phyloP scores from a whole-genome alignment of 163 green algal species.

The Scenedesmus sp. region DNA sequence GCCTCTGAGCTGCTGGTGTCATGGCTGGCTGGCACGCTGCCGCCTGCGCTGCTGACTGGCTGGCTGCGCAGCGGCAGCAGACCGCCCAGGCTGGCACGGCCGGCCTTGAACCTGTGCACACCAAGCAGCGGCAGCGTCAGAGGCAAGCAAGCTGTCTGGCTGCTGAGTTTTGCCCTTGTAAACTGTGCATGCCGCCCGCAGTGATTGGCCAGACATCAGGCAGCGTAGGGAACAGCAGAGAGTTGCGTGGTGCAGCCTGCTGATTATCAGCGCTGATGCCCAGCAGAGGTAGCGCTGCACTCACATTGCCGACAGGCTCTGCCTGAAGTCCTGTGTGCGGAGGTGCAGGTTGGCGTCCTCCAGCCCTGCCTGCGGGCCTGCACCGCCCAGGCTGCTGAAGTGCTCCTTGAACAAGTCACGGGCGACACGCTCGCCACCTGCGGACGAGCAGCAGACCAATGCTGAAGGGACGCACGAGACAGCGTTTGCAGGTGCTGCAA shows the following conservation, averaged over 20 bases:
- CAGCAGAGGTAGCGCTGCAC: neutral
- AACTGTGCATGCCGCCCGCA: too few relatives aligned
- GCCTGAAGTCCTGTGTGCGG: constrained; percentile 10
- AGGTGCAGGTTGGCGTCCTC: neutral
- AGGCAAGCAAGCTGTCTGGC: too few relatives aligned
- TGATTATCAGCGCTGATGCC: neutral
- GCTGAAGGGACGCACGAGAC: neutral
- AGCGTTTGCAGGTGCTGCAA: neutral
- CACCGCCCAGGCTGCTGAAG: constrained; percentile 27
- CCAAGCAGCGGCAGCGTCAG: neutral
- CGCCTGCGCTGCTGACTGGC: neutral
- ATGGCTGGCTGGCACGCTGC: neutral
- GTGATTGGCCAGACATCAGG: too few relatives aligned
- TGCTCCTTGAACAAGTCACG: constrained; percentile 41
- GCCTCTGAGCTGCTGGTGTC: neutral
- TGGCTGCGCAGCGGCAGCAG: neutral
- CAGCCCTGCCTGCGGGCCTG: neutral
- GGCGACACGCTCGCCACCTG: constrained; percentile 18
- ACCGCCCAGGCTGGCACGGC: constrained; percentile 12
- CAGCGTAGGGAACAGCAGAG: too few relatives aligned
- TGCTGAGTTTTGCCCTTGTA: too few relatives aligned
- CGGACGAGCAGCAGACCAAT: neutral
- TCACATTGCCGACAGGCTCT: constrained; percentile 47
- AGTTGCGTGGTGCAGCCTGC: neutral
- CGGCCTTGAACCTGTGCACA: constrained; percentile 35